These are phyloP conservation scores for Aspergillus diversus DNA, from an alignment of 495 filamentous ascomycete genomes.

Conservation along the genomic window DNA sequence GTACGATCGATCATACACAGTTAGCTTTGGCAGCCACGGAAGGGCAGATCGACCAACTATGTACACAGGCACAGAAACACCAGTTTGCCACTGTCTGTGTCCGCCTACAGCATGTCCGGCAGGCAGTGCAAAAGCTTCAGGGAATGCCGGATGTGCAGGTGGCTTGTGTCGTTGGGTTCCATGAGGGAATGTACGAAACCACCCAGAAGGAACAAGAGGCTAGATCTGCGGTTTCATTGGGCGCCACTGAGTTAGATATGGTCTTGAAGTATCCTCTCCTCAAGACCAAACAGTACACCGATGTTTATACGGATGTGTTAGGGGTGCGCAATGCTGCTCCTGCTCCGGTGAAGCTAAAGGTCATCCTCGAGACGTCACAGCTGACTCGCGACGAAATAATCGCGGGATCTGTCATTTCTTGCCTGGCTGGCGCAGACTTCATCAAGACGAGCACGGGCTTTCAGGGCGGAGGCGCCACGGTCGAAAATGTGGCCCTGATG, in stretches of 20 bases:
- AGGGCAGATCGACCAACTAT: constrained; percentile 62
- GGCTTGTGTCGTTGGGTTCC: constrained; percentile 71
- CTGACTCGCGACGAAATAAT: constrained; percentile 59
- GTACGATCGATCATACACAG: constrained; percentile 70
- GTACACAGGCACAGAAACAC: constrained; percentile 61
- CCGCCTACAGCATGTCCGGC: constrained; percentile 54
- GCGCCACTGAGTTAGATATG: constrained; percentile 69
- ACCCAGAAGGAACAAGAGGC: constrained; percentile 59
- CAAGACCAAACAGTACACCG: constrained; percentile 50
- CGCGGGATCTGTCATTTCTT: constrained; percentile 59
- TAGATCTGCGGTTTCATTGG: constrained; percentile 55
- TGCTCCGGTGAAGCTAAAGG: constrained; percentile 56
- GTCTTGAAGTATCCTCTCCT: constrained; percentile 64
- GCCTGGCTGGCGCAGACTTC: constrained; percentile 63
- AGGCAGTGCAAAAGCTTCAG: constrained; percentile 55
- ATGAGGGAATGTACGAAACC: constrained; percentile 61
- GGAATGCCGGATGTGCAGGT: constrained; percentile 50
- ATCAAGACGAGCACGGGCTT: constrained; percentile 76
- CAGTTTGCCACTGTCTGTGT: constrained; percentile 67
- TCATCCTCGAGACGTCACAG: constrained; percentile 69
- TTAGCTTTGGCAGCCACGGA: constrained; percentile 56
- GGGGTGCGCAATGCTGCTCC: constrained; percentile 57
- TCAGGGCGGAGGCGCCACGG: constrained; percentile 59
- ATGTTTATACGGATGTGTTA: constrained; percentile 60
- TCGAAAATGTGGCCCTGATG: constrained; percentile 63